Evolutionary conservation across 768 basidiomycete species (phyloP).

Genomic region (Lactarius trivialis): DNA sequence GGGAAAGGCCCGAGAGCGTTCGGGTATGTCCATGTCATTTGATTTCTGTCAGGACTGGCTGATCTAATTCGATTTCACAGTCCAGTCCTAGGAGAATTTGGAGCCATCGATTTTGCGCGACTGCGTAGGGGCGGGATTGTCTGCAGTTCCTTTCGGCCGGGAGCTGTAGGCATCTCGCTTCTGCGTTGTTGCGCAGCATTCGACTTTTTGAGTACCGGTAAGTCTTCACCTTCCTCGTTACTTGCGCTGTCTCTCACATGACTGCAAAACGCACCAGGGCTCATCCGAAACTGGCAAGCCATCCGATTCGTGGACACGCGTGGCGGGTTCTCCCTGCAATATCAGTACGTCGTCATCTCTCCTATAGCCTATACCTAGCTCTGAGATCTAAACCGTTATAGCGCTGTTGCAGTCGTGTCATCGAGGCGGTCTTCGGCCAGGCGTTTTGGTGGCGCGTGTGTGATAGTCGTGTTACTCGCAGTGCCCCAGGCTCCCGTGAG

Average conservation of each 20-base stretch:
- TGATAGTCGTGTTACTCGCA: constrained; percentile 3
- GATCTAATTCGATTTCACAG: not conserved
- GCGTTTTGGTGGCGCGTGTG: constrained; percentile 2
- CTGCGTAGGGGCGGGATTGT: constrained; percentile 2
- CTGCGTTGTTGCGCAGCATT: constrained; percentile 7
- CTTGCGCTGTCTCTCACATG: not conserved
- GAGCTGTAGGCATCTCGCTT: constrained; percentile 12
- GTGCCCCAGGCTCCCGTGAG: constrained; percentile 3
- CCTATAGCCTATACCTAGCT: not conserved
- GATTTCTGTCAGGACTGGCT: not conserved
- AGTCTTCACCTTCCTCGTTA: not conserved
- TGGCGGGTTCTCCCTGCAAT: not conserved
- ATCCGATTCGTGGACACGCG: not conserved
- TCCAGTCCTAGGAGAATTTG: not conserved
- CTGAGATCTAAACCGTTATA: not conserved
- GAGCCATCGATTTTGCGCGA: not conserved
- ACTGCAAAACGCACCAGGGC: not conserved
- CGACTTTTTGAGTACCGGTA: not conserved
- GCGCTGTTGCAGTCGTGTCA: constrained; percentile 6
- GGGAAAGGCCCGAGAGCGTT: not conserved
- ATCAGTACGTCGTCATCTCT: constrained; percentile 9
- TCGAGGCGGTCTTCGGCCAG: constrained; percentile 7
- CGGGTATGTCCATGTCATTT: constrained; percentile 9
- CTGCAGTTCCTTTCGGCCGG: constrained; percentile 16
- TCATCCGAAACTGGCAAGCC: not conserved